Conservation (phyloP, 2,329 filamentous ascomycete genomes). For the Colletotrichum sp. region DNA sequence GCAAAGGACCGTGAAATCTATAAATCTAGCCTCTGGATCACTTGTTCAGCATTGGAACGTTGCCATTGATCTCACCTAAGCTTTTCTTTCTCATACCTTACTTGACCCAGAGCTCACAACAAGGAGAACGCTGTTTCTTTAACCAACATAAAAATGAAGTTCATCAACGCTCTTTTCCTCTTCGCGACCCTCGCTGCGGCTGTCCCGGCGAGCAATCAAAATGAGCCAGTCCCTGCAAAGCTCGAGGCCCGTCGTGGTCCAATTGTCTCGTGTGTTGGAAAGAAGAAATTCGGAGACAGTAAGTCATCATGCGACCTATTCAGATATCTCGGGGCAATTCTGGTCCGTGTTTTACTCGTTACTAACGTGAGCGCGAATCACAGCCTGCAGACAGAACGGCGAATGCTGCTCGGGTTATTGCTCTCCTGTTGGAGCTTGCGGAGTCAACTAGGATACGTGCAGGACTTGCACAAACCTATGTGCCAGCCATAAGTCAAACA, state of each 20-base stretch:
- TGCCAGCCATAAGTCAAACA: too few relatives aligned
- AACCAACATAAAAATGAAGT: neutral
- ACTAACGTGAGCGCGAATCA: neutral
- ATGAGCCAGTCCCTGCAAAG: neutral
- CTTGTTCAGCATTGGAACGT: accelerated
- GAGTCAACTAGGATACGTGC: neutral
- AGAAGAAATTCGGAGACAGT: neutral
- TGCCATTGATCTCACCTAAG: neutral
- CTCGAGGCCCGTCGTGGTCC: neutral
- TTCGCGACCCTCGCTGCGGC: neutral
- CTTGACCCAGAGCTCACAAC: neutral
- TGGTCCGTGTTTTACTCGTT: neutral
- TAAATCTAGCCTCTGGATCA: neutral
- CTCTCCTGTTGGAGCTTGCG: neutral
- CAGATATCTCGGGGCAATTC: neutral
- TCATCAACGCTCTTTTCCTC: neutral
- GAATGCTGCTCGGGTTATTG: neutral
- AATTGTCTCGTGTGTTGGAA: neutral
- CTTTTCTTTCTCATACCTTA: neutral
- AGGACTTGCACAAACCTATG: neutral
- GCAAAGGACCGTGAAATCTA: neutral
- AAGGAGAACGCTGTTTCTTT: accelerated
- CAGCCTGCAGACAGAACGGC: neutral
- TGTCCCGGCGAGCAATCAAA: neutral
- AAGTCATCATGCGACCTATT: accelerated